A percentile compares a stretch with the other conserved stretches of the same genome.
These are phyloP conservation scores for Vaccinium vitisidaea DNA, from an alignment of 148 eudicot genomes.

Conservation along the genomic window DNA sequence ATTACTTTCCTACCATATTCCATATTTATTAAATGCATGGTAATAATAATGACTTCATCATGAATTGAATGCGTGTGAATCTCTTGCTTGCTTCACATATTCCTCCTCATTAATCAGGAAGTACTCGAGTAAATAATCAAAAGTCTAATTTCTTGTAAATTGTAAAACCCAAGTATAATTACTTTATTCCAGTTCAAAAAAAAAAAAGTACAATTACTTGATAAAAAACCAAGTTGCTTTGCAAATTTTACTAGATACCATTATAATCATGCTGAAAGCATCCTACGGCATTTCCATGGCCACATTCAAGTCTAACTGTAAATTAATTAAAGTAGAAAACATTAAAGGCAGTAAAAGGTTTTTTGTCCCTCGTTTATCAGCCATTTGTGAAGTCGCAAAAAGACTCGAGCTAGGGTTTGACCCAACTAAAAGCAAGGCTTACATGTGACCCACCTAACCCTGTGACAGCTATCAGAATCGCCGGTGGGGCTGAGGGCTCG, in stretches of 20 bases:
- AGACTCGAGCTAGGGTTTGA: neutral
- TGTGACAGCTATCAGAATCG: neutral
- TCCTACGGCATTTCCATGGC: neutral
- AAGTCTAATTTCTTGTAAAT: neutral
- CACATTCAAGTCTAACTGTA: neutral
- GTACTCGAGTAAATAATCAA: neutral
- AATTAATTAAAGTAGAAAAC: neutral
- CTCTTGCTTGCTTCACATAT: neutral
- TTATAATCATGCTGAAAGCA: neutral
- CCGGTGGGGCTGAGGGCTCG: neutral
- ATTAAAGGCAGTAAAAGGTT: neutral
- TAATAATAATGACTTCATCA: neutral
- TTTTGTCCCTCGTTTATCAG: neutral
- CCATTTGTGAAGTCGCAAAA: neutral
- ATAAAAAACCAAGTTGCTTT: neutral
- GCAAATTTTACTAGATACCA: neutral
- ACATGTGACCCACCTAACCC: neutral
- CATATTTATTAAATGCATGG: neutral
- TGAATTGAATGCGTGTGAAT: neutral
- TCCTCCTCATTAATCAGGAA: neutral
- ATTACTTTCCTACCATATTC: neutral
- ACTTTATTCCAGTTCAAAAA: too few relatives aligned
- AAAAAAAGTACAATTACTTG: neutral
- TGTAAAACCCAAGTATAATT: neutral
- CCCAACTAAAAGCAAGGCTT: neutral